Conservation (phyloP, 352 stramenopile species). For the Phytophthora citricola region DNA sequence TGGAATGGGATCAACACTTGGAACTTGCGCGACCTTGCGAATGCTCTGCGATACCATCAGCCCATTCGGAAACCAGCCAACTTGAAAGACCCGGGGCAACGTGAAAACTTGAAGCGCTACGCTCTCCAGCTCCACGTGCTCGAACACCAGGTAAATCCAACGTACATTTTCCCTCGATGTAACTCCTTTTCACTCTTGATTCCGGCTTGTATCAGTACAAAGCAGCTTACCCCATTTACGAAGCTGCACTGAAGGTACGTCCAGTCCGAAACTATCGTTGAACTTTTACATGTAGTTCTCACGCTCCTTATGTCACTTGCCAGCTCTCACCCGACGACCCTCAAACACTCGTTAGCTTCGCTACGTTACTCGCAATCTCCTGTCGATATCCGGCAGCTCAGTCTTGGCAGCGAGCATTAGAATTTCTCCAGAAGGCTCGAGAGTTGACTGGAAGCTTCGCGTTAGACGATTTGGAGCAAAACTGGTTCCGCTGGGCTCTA, state of each 20-base stretch:
- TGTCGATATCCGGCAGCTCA: constrained; percentile 68
- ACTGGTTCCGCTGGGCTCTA: constrained; percentile 71
- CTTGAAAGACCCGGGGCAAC: constrained; percentile 18
- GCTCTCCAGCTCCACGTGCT: constrained; percentile 59
- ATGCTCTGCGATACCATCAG: constrained; percentile 53
- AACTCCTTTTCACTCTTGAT: background rate
- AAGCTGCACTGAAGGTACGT: constrained; percentile 57
- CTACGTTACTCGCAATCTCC: constrained; percentile 58
- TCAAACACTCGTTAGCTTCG: constrained; percentile 53
- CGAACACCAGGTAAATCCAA: constrained; percentile 49
- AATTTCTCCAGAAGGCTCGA: constrained; percentile 43
- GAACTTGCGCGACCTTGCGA: constrained; percentile 42
- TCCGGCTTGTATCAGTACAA: constrained; percentile 49
- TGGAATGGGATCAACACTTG: constrained; percentile 59
- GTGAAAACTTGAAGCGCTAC: constrained; percentile 46
- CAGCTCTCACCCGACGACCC: constrained; percentile 47
- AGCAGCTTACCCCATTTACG: constrained; percentile 51
- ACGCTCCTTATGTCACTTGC: background rate
- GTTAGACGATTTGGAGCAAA: constrained; percentile 54
- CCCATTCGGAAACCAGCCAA: constrained; percentile 18
- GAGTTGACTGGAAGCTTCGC: constrained; percentile 6
- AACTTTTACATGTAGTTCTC: background rate
- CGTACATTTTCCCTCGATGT: background rate
- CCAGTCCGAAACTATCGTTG: background rate
- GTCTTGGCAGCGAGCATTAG: constrained; percentile 52